Conservation (phyloP, 75 land plant species). For the Isoetes taiwanensis region DNA sequence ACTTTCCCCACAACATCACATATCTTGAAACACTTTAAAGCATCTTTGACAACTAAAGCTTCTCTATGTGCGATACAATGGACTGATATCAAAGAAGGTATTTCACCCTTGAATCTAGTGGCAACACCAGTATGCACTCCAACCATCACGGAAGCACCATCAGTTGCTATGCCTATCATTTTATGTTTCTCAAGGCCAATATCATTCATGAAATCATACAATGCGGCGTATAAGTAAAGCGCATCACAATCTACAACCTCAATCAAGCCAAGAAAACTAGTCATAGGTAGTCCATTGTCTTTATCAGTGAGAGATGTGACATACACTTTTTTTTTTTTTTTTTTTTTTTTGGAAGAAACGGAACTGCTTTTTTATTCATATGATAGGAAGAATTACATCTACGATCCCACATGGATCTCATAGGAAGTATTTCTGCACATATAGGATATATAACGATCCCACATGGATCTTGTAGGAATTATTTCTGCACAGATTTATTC, state of each 20-base stretch:
- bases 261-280: neutral
- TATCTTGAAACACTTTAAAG: neutral
- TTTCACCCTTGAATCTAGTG: neutral
- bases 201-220: neutral
- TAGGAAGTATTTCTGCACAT: no score
- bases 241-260: neutral
- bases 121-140: conserved; percentile 7
- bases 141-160: conserved; percentile 12
- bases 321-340: conserved; percentile 9
- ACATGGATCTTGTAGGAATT: no score
- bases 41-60: conserved; percentile 7
- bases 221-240: neutral
- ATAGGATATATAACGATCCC: no score
- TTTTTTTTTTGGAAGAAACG: no score
- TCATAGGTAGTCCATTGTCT: neutral
- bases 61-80: conserved; percentile 14
- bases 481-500: no score
- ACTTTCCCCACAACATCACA: conserved; percentile 6
- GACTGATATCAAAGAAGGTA: neutral
- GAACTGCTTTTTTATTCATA: no score
- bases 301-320: conserved; percentile 3
- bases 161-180: conserved; percentile 5
- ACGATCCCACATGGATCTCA: no score
- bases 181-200: neutral
- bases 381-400: no score